These are phyloP conservation scores for Pseudocercospora fuligena DNA, from an alignment of 2,329 filamentous ascomycete species.

Conservation along the genomic window DNA sequence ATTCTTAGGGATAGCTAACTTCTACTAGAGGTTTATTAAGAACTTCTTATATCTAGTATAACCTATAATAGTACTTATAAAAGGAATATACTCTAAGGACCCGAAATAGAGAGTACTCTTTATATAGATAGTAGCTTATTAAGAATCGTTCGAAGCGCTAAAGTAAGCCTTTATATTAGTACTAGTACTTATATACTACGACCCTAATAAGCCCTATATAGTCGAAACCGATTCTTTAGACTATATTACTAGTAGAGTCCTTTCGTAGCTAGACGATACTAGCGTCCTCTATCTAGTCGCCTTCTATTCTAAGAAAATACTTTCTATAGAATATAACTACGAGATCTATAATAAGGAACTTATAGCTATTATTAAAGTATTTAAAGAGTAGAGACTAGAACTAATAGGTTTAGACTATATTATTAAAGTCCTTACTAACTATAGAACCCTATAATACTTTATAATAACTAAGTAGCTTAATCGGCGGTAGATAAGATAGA, in stretches of 20 bases:
- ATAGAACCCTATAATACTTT: constrained; percentile 40
- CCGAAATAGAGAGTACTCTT: neutral
- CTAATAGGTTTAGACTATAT: constrained; percentile 22
- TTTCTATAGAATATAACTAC: too few species aligned
- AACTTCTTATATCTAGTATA: neutral
- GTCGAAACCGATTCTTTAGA: constrained; percentile 9
- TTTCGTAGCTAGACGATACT: neutral
- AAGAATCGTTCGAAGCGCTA: neutral
- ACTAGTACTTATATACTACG: constrained; percentile 2
- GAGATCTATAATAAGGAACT: too few species aligned
- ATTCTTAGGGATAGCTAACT: neutral
- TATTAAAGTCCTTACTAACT: constrained; percentile 36
- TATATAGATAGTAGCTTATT: neutral
- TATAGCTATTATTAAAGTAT: too few species aligned
- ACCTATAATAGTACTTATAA: neutral
- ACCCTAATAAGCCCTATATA: neutral
- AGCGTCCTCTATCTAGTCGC: constrained; percentile 22
- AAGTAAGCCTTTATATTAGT: neutral
- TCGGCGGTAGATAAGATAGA: too few species aligned
- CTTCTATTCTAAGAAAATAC: constrained; percentile 36
- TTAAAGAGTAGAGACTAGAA: too few species aligned
- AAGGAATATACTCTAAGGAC: neutral
- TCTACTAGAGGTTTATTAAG: neutral
- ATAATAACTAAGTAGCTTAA: constrained; percentile 39
- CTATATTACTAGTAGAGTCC: neutral